Percentiles rank a stretch among this genome's conserved stretches.
Evolutionary conservation across 1,284 basidiomycete genomes (phyloP).

Genomic region (Moniliophthora roreri): DNA sequence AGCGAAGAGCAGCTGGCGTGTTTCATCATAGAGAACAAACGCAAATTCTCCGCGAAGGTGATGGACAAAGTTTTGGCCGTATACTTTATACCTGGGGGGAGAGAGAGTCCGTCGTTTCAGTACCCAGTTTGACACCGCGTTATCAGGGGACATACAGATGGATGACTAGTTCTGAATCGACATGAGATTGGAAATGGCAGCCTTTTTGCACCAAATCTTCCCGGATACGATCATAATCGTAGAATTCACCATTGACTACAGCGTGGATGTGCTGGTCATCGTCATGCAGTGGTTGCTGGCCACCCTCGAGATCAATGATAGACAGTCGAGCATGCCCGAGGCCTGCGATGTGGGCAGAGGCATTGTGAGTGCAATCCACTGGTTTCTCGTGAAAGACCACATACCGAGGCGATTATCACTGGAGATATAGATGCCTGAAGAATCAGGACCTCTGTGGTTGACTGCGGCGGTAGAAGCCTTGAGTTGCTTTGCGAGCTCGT

Average conservation of each 20-base stretch:
- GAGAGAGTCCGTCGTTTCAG: not conserved
- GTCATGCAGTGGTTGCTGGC: constrained; percentile 23
- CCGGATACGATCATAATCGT: constrained; percentile 21
- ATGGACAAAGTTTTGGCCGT: constrained; percentile 12
- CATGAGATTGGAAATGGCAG: constrained; percentile 18
- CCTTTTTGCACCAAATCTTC: constrained; percentile 16
- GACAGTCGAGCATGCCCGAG: constrained; percentile 21
- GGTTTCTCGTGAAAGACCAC: not conserved
- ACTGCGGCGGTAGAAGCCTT: constrained; percentile 1
- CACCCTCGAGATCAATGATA: constrained; percentile 21
- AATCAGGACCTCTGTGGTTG: constrained; percentile 8
- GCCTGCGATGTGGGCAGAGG: constrained; percentile 3
- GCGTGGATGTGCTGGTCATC: constrained; percentile 17
- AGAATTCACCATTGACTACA: constrained; percentile 21
- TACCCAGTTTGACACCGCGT: not conserved
- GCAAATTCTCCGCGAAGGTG: constrained; percentile 22
- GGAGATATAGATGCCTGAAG: constrained; percentile 4
- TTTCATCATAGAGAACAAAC: constrained; percentile 22
- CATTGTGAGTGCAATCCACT: not conserved
- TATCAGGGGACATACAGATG: constrained; percentile 17
- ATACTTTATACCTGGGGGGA: constrained; percentile 12
- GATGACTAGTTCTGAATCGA: constrained; percentile 18
- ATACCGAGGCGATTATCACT: constrained; percentile 2
- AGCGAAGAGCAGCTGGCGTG: constrained; percentile 16
- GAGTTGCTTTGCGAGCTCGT: not conserved